phyloP scores from a whole-genome alignment of 257 asterid genomes.

The Coffea canephora region DNA sequence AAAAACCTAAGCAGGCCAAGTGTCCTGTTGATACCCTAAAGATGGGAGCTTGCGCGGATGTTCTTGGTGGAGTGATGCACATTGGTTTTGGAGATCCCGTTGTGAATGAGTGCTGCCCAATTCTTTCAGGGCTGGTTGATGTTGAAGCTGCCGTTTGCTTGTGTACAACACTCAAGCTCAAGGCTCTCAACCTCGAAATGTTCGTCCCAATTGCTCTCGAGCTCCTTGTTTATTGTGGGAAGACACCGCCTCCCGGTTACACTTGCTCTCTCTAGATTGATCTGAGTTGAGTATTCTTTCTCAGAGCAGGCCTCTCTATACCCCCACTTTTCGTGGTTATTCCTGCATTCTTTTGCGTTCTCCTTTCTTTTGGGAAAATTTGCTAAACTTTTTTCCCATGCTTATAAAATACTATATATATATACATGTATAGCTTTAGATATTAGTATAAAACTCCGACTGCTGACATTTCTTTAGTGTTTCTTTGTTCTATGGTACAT shows the following conservation, averaged over 20 bases:
- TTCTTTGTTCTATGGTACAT: not conserved
- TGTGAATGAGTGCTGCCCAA: slow-evolving; percentile 71
- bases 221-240: slow-evolving; percentile 77
- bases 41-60: slow-evolving; percentile 83
- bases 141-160: slow-evolving; percentile 76
- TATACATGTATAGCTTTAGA: not conserved
- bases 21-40: slow-evolving; percentile 76
- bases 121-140: slow-evolving; percentile 60
- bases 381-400: not conserved
- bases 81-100: slow-evolving; percentile 72
- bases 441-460: not conserved
- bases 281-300: slow-evolving; percentile 12
- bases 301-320: not conserved
- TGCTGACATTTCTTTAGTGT: not conserved
- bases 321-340: not conserved
- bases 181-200: slow-evolving; percentile 55
- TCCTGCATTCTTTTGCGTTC: not conserved
- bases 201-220: slow-evolving; percentile 78
- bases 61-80: slow-evolving; percentile 69
- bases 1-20: slow-evolving; percentile 10
- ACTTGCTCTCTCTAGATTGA: slow-evolving; percentile 63
- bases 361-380: not conserved
- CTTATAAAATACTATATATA: not conserved
- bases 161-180: slow-evolving; percentile 67
- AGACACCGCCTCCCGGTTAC: slow-evolving; percentile 87